Conservation (phyloP, 192 early-diverging fungal species). For the Gaertneriomyces semiglobifer region DNA sequence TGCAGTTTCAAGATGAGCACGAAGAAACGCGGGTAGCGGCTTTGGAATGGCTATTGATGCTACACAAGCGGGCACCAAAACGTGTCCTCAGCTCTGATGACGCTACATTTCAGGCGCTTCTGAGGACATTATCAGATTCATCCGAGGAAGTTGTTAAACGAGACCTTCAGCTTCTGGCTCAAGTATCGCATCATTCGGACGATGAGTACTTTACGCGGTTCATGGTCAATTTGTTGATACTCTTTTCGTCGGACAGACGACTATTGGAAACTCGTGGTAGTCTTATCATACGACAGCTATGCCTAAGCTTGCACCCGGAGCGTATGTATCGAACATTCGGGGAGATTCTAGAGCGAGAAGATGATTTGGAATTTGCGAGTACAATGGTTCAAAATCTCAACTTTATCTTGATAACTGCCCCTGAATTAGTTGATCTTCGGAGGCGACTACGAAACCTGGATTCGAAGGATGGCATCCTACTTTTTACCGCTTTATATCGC, state of each 20-base stretch:
- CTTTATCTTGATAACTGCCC: slow-evolving; percentile 91
- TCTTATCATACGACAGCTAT: slow-evolving; percentile 91
- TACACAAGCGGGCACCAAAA: slow-evolving; percentile 88
- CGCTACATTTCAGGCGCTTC: slow-evolving; percentile 77
- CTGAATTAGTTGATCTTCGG: slow-evolving; percentile 81
- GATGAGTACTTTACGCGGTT: slow-evolving; percentile 84
- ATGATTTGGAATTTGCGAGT: slow-evolving; percentile 90
- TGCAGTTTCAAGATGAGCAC: slow-evolving; percentile 78
- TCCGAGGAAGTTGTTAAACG: slow-evolving; percentile 92
- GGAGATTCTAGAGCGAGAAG: slow-evolving; percentile 79
- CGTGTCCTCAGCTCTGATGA: slow-evolving; percentile 86
- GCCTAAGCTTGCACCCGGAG: slow-evolving; percentile 85
- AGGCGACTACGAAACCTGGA: slow-evolving; percentile 77
- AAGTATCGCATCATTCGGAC: slow-evolving; percentile 83
- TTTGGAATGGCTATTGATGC: slow-evolving; percentile 95
- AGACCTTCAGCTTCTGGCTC: slow-evolving; percentile 90
- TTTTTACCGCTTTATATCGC: slow-evolving; percentile 84
- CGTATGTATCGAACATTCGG: slow-evolving; percentile 85
- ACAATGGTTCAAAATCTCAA: slow-evolving; percentile 98
- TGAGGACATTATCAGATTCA: slow-evolving; percentile 88
- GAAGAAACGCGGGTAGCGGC: slow-evolving; percentile 90
- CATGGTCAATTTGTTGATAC: slow-evolving; percentile 80
- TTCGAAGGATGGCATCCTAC: slow-evolving; percentile 35
- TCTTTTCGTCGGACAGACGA: slow-evolving; percentile 85
- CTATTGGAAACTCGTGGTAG: slow-evolving; percentile 86